phyloP scores from a whole-genome alignment of 768 basidiomycete genomes.

The Clavulina sp. region DNA sequence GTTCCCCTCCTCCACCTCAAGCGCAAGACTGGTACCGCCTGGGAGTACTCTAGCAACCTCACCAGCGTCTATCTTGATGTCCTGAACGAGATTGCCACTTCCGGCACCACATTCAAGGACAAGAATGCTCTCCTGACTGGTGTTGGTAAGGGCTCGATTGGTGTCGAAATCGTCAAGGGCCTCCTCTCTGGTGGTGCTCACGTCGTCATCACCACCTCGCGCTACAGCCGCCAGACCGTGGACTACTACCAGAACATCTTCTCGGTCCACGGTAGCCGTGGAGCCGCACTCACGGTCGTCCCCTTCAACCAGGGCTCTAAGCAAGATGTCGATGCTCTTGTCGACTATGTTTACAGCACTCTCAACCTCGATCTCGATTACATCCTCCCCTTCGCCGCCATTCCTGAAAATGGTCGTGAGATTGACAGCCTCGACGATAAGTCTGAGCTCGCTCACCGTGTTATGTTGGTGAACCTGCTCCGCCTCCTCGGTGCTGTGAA shows the following conservation, averaged over 20 bases:
- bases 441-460: slow-evolving; percentile 93
- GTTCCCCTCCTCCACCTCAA: slow-evolving; percentile 91
- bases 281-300: slow-evolving; percentile 92
- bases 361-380: slow-evolving; percentile 96
- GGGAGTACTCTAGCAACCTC: slow-evolving; percentile 96
- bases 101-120: slow-evolving; percentile 96
- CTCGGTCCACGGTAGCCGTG: slow-evolving; percentile 86
- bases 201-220: slow-evolving; percentile 93
- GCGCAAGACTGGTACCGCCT: slow-evolving; percentile 83
- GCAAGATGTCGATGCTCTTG: slow-evolving; percentile 93
- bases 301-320: slow-evolving; percentile 99
- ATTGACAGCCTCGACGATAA: slow-evolving; percentile 95
- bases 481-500: slow-evolving; percentile 95
- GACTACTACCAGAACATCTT: slow-evolving; percentile 98
- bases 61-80: slow-evolving; percentile 93
- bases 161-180: slow-evolving; percentile 93
- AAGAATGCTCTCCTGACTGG: slow-evolving; percentile 97
- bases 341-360: slow-evolving; percentile 94
- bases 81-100: slow-evolving; percentile 93
- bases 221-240: slow-evolving; percentile 87
- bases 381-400: slow-evolving; percentile 93
- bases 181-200: slow-evolving; percentile 91
- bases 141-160: slow-evolving; percentile 95
- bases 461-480: slow-evolving; percentile 95
- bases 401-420: slow-evolving; percentile 96